phyloP scores from a whole-genome alignment of 31 red algal species.

The Odonthalia washingtoniensis region DNA sequence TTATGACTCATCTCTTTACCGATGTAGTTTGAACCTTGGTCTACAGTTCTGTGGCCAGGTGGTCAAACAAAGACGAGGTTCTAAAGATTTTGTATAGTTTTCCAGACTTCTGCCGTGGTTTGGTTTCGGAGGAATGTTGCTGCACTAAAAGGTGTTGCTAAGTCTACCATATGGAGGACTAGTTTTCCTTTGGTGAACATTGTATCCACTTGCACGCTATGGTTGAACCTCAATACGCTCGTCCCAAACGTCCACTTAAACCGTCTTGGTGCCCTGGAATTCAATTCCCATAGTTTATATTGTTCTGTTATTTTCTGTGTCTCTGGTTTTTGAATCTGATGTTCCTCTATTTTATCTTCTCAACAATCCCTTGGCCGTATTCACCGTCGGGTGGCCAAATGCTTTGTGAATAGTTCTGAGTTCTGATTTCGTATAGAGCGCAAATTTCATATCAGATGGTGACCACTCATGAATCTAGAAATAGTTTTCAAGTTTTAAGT shows the following conservation, averaged over 20 bases:
- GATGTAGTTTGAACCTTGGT: no score
- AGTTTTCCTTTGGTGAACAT: not conserved
- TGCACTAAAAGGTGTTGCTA: not conserved
- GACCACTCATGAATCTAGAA: not conserved
- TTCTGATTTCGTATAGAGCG: constrained; percentile 22
- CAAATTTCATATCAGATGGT: not conserved
- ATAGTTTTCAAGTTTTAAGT: not conserved
- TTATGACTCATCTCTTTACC: no score
- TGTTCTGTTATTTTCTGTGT: no score
- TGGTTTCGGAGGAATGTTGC: not conserved
- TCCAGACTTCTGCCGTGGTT: not conserved
- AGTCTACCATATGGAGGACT: not conserved
- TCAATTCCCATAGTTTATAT: not conserved
- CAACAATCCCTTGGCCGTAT: no score
- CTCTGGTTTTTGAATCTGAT: no score
- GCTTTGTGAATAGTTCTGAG: no score
- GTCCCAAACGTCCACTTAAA: not conserved
- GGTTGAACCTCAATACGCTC: not conserved
- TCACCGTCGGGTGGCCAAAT: no score
- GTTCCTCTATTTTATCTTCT: no score
- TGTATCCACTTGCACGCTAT: not conserved
- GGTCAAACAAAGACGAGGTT: no score
- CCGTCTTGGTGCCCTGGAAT: not conserved
- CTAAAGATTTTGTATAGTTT: not conserved
- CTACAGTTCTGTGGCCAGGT: no score